Conservation (phyloP, 2,329 filamentous ascomycete genomes). For the Myriosclerotinia duriaeana region DNA sequence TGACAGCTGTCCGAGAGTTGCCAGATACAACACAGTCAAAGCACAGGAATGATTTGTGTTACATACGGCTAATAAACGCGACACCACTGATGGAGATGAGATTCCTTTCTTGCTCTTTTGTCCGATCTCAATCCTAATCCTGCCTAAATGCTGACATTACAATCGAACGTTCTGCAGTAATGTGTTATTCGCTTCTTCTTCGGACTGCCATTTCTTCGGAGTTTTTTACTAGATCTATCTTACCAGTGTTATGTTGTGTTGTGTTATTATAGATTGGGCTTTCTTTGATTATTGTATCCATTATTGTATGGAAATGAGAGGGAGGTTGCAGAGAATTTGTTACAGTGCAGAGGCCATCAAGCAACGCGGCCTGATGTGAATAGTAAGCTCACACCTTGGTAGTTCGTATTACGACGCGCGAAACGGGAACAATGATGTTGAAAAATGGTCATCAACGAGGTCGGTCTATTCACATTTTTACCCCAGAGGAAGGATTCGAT, state of each 20-base stretch:
- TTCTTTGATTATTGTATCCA: not conserved
- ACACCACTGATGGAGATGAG: not conserved
- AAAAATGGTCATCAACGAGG: slow-evolving; percentile 4
- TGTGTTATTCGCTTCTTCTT: not conserved
- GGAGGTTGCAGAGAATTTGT: not conserved
- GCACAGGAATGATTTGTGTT: not conserved
- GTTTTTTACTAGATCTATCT: slow-evolving; percentile 1
- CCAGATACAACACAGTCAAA: not conserved
- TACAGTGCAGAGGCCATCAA: not conserved
- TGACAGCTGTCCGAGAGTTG: slow-evolving; percentile 2
- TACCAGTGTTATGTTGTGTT: not conserved
- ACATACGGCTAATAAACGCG: not conserved
- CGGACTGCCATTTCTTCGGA: not conserved
- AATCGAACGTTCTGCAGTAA: slow-evolving; percentile 13
- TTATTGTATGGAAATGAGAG: slow-evolving; percentile 11
- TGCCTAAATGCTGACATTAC: not conserved
- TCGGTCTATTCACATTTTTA: not conserved
- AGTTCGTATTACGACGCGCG: not conserved
- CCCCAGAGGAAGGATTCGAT: not conserved
- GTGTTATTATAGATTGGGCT: not conserved
- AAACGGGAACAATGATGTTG: slow-evolving; percentile 10
- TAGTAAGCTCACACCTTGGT: slow-evolving; percentile 19
- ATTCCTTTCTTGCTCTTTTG: slow-evolving; percentile 3
- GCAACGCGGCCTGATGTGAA: slow-evolving; percentile 9
- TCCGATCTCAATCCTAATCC: not conserved